These are phyloP conservation scores for Buxus sempervirens DNA, from an alignment of 164 flowering plant genomes.

Conservation along the genomic window DNA sequence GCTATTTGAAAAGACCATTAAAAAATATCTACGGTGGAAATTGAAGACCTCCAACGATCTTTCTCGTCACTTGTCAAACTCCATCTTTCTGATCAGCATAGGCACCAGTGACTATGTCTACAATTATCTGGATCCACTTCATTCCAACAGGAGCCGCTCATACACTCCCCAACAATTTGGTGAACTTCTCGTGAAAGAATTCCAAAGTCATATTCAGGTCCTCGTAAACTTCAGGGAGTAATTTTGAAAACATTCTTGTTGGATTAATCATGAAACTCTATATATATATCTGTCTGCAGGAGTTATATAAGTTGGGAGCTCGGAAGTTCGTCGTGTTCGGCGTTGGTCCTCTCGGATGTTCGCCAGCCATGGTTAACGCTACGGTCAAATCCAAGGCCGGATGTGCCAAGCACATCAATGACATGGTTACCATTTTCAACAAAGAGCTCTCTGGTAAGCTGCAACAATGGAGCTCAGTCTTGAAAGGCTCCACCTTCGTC, in stretches of 20 bases:
- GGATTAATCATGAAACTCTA: too few relatives aligned
- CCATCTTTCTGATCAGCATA: slow-evolving; percentile 4
- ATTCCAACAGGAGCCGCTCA: neutral
- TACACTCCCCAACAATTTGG: slow-evolving; percentile 6
- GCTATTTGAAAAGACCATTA: too few relatives aligned
- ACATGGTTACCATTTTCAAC: slow-evolving; percentile 29
- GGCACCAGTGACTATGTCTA: slow-evolving; percentile 16
- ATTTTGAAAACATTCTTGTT: too few relatives aligned
- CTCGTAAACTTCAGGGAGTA: too few relatives aligned
- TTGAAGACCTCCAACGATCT: slow-evolving; percentile 4
- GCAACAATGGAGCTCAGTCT: slow-evolving; percentile 23
- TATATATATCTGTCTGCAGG: neutral
- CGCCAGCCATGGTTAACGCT: slow-evolving; percentile 18
- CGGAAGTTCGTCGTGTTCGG: slow-evolving; percentile 14
- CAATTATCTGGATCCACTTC: slow-evolving; percentile 10
- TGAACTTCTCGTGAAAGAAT: neutral
- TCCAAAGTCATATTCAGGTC: neutral
- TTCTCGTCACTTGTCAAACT: slow-evolving; percentile 8
- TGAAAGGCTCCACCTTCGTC: slow-evolving; percentile 34
- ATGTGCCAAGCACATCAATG: slow-evolving; percentile 38
- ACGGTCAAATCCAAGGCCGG: slow-evolving; percentile 10
- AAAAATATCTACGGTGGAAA: too few relatives aligned
- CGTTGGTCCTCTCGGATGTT: slow-evolving; percentile 38
- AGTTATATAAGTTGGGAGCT: slow-evolving; percentile 8
- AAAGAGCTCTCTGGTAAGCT: slow-evolving; percentile 28